Conservation (phyloP, 1,139 yeast genomes). For the Debaryomyces sp. region DNA sequence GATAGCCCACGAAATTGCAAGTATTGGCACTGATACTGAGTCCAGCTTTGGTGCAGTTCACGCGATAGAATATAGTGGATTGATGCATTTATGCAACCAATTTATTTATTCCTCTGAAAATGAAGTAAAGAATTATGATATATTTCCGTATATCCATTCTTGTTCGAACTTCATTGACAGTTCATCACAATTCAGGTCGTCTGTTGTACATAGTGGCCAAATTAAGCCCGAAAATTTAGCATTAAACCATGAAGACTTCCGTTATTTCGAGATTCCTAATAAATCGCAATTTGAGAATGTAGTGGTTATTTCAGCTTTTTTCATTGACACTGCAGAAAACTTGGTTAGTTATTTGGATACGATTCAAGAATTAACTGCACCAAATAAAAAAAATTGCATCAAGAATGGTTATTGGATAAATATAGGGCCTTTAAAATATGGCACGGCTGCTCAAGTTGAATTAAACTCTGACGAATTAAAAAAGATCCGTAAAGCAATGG, state of each 20-base stretch:
- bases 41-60: conserved; percentile 48
- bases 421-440: conserved; percentile 85
- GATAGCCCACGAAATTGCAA: conserved; percentile 63
- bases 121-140: conserved; percentile 14
- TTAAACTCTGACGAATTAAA: conserved; percentile 65
- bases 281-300: conserved; percentile 42
- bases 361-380: conserved; percentile 49
- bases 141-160: conserved; percentile 72
- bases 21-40: conserved; percentile 19
- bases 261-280: conserved; percentile 42
- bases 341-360: conserved; percentile 69
- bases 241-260: conserved; percentile 68
- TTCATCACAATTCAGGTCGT: conserved; percentile 55
- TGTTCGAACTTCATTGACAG: conserved; percentile 66
- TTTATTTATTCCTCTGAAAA: conserved; percentile 43
- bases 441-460: conserved; percentile 82
- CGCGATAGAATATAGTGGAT: conserved; percentile 70
- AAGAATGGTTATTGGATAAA: conserved; percentile 73
- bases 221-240: conserved; percentile 49
- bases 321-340: conserved; percentile 88
- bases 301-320: conserved; percentile 70
- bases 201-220: conserved; percentile 34
- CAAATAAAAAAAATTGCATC: conserved; percentile 28
- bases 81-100: conserved; percentile 68
- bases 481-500: conserved; percentile 51